phyloP scores from a whole-genome alignment of 805 yeast genomes.

The Cyberlindnera sargentensis region DNA sequence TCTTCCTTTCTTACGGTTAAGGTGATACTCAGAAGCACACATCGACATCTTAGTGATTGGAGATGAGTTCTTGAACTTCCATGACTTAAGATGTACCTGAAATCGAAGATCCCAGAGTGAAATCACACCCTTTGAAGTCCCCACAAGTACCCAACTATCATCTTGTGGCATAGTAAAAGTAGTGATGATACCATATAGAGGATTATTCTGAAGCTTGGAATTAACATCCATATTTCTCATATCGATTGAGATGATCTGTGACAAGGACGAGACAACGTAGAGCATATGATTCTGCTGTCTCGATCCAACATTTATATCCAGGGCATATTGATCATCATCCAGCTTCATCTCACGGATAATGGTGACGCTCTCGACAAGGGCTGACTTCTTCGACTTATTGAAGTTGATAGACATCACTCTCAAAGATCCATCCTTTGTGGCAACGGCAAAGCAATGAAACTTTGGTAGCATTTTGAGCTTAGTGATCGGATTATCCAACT shows the following conservation, averaged over 20 bases:
- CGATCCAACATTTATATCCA: constrained; percentile 35
- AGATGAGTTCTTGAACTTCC: constrained; percentile 46
- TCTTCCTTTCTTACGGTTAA: constrained; percentile 30
- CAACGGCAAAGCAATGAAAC: constrained; percentile 52
- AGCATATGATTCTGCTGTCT: constrained; percentile 34
- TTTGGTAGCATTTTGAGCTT: constrained; percentile 44
- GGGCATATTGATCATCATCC: constrained; percentile 35
- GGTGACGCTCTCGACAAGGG: constrained; percentile 13
- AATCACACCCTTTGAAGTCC: constrained; percentile 68
- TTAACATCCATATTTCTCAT: constrained; percentile 45
- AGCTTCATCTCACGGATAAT: constrained; percentile 37
- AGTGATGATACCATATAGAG: constrained; percentile 58
- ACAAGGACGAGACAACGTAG: constrained; percentile 44
- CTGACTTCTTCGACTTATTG: constrained; percentile 18
- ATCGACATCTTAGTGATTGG: constrained; percentile 43
- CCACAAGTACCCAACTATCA: constrained; percentile 60
- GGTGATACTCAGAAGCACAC: constrained; percentile 34
- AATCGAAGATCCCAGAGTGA: constrained; percentile 81
- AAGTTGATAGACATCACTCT: constrained; percentile 32
- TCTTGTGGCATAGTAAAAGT: constrained; percentile 50
- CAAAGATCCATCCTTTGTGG: constrained; percentile 31
- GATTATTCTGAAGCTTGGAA: constrained; percentile 43
- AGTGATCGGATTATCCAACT: constrained; percentile 43
- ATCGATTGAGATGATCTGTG: constrained; percentile 48
- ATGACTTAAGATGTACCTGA: constrained; percentile 48